phyloP scores from a whole-genome alignment of 768 basidiomycete genomes.

The Russula sp. region DNA sequence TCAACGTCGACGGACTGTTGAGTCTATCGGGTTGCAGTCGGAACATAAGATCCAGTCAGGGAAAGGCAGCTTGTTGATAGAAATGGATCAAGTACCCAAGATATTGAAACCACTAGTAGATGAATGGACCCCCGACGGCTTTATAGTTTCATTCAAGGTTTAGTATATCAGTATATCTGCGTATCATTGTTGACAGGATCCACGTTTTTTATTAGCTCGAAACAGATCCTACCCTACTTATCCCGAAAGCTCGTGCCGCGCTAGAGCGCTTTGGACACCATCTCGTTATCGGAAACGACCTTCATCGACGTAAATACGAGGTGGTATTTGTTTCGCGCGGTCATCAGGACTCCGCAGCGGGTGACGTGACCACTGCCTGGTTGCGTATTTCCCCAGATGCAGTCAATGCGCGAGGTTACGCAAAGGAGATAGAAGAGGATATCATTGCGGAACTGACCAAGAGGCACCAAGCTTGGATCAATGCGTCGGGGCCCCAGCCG shows the following conservation, averaged over 20 bases:
- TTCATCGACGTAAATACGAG: constrained; percentile 85
- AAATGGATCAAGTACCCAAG: constrained; percentile 99
- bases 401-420: constrained; percentile 28
- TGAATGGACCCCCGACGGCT: constrained; percentile 89
- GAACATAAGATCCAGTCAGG: constrained; percentile 99
- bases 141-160: constrained; percentile 97
- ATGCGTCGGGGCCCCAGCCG: background rate
- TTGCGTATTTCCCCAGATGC: constrained; percentile 47
- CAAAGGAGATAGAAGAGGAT: constrained; percentile 88
- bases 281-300: constrained; percentile 93
- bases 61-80: constrained; percentile 86
- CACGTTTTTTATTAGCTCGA: constrained; percentile 60
- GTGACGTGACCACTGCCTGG: constrained; percentile 52
- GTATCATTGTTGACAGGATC: background rate
- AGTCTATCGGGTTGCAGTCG: constrained; percentile 46
- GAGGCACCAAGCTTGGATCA: constrained; percentile 71
- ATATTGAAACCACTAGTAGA: constrained; percentile 88
- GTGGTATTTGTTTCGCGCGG: constrained; percentile 81
- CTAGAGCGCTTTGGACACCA: constrained; percentile 95
- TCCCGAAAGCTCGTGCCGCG: constrained; percentile 86
- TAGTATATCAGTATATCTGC: constrained; percentile 2
- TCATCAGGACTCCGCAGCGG: constrained; percentile 22
- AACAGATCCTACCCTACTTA: constrained; percentile 75
- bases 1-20: background rate
- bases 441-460: constrained; percentile 72